phyloP scores from a whole-genome alignment of 768 basidiomycete genomes.

The Pleurotus cornucopiae region DNA sequence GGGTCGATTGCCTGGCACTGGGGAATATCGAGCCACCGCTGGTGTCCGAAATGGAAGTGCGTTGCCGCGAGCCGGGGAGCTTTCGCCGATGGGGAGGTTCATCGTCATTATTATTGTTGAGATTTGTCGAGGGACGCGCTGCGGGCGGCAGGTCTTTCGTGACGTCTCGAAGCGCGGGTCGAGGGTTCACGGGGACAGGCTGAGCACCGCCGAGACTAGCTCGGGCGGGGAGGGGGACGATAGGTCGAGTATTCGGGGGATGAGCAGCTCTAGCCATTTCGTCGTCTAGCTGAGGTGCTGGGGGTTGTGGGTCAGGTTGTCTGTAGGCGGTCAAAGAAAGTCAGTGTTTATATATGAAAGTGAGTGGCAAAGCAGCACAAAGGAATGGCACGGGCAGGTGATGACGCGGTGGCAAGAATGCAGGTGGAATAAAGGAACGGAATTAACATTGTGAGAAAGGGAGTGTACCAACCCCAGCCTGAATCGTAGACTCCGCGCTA shows the following conservation, averaged over 20 bases:
- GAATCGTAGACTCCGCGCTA: conserved; percentile 54
- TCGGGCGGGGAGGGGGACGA: conserved; percentile 4
- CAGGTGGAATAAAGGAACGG: neutral
- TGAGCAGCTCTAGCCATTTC: conserved; percentile 5
- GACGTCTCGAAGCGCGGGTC: conserved; percentile 2
- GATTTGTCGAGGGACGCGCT: neutral
- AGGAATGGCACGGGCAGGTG: conserved; percentile 13
- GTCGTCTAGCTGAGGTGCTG: conserved; percentile 10
- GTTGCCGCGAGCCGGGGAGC: neutral
- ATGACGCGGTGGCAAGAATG: conserved; percentile 18
- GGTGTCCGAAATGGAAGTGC: neutral
- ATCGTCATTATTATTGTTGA: conserved; percentile 18
- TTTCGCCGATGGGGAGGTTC: conserved; percentile 8
- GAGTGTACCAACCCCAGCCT: conserved; percentile 60
- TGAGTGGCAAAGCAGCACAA: conserved; percentile 3
- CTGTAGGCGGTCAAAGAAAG: conserved; percentile 15
- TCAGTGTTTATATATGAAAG: neutral
- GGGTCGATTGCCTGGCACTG: neutral
- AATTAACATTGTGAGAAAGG: neutral
- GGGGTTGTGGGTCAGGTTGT: conserved; percentile 17
- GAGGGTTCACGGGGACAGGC: neutral
- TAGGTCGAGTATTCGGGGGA: neutral
- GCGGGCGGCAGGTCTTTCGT: neutral
- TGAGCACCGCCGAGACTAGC: neutral
- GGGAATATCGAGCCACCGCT: neutral